Conservation (phyloP, 495 filamentous ascomycete species). For the Cercophora sp. region DNA sequence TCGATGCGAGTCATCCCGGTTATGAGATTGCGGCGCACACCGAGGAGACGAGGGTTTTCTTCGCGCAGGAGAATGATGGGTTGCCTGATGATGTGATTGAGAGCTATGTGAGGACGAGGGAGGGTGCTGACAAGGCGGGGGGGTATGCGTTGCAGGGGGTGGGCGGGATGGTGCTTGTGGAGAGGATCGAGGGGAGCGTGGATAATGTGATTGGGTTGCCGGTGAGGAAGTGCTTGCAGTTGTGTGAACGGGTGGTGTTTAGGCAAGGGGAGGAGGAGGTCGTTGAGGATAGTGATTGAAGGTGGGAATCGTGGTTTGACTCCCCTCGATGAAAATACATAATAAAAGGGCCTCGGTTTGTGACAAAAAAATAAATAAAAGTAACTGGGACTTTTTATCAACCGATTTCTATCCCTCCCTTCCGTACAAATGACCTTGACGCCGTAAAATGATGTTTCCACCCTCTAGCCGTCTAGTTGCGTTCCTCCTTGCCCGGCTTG, state of each 20-base stretch:
- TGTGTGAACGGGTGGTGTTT: constrained; percentile 80
- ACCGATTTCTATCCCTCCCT: no score
- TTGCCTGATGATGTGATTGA: constrained; percentile 60
- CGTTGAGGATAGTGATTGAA: background rate
- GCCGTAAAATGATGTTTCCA: no score
- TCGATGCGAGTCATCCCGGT: constrained; percentile 71
- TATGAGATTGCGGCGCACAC: constrained; percentile 77
- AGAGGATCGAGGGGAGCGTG: constrained; percentile 80
- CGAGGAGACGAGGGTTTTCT: constrained; percentile 83
- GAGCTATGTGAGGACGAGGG: constrained; percentile 83
- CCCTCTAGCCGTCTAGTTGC: no score
- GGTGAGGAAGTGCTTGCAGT: constrained; percentile 68
- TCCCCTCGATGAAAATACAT: background rate
- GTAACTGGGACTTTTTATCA: no score
- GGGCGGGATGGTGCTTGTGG: constrained; percentile 73
- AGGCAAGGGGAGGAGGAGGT: constrained; percentile 42
- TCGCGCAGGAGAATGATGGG: constrained; percentile 72
- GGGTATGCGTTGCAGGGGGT: constrained; percentile 92
- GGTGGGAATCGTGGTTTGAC: background rate
- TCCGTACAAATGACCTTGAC: no score
- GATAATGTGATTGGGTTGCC: constrained; percentile 98
- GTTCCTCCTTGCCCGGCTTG: no score
- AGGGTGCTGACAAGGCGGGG: constrained; percentile 94
- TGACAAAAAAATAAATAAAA: background rate
- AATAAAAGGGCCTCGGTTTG: background rate